phyloP scores from a whole-genome alignment of 345 rosid genomes.

The Jatropha curcas region DNA sequence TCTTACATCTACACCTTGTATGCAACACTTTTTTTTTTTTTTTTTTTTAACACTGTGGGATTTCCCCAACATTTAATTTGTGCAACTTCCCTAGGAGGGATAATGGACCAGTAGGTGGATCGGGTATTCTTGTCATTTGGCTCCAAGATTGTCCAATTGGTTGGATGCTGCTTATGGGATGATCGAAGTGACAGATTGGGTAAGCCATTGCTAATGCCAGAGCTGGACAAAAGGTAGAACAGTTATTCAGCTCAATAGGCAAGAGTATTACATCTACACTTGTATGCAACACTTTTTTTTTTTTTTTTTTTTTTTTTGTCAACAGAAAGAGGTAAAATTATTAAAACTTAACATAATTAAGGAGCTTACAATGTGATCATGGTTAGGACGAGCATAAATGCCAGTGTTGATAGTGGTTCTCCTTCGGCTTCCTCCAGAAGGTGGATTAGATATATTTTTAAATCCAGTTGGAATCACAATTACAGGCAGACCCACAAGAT shows the following conservation, averaged over 20 bases:
- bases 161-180: constrained; percentile 75
- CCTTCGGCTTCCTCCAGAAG: constrained; percentile 49
- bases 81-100: constrained; percentile 46
- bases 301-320: background rate
- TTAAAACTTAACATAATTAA: background rate
- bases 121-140: constrained; percentile 51
- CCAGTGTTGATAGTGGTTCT: constrained; percentile 63
- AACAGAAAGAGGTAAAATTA: no score
- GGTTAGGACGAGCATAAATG: constrained; percentile 77
- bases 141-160: constrained; percentile 68
- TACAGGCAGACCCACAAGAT: constrained; percentile 82
- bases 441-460: constrained; percentile 53
- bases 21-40: no score
- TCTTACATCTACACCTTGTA: background rate
- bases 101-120: constrained; percentile 40
- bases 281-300: no score
- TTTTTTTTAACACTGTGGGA: background rate
- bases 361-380: constrained; percentile 72
- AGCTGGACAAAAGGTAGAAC: constrained; percentile 37
- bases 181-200: constrained; percentile 69
- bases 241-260: background rate
- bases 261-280: background rate
- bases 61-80: constrained; percentile 21
- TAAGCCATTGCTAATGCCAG: constrained; percentile 88
- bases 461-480: constrained; percentile 70